A percentile compares a stretch with the other conserved stretches of the same genome.
Evolutionary conservation across 345 rosid genomes (phyloP).

Genomic region (Alliaria petiolata): DNA sequence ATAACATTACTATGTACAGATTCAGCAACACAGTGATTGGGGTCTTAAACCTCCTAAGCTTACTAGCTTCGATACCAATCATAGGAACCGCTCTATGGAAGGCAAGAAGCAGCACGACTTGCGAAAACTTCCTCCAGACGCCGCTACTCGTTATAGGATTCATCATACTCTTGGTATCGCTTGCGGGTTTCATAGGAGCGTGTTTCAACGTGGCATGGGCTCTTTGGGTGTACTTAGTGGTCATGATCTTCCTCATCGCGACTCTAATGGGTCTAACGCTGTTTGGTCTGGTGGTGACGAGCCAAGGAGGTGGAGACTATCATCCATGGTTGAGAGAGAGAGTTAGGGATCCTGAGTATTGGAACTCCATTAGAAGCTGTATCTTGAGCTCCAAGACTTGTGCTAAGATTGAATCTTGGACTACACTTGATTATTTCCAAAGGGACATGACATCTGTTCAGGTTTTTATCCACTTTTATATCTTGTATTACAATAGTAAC

Average conservation of each 20-base stretch:
- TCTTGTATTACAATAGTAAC: not conserved
- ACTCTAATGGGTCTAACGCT: conserved; percentile 62
- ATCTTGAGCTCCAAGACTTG: conserved; percentile 75
- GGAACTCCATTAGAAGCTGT: conserved; percentile 72
- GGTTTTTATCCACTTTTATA: conserved; percentile 36
- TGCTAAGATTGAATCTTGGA: conserved; percentile 59
- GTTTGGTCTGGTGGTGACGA: conserved; percentile 77
- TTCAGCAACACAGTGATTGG: conserved; percentile 92
- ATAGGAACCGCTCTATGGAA: conserved; percentile 87
- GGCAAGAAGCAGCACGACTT: conserved; percentile 80
- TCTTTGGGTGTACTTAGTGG: conserved; percentile 92
- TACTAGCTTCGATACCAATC: conserved; percentile 83
- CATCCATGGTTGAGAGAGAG: conserved; percentile 76
- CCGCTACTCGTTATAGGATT: conserved; percentile 82
- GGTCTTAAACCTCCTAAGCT: conserved; percentile 73
- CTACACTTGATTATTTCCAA: conserved; percentile 72
- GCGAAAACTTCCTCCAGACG: conserved; percentile 81
- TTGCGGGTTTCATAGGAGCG: conserved; percentile 91
- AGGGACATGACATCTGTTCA: conserved; percentile 69
- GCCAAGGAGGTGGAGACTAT: conserved; percentile 84
- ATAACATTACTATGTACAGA: conserved; percentile 55
- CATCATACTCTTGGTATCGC: conserved; percentile 63
- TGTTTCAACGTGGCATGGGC: conserved; percentile 86
- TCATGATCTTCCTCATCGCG: conserved; percentile 76
- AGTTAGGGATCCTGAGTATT: conserved; percentile 55